These are phyloP conservation scores for Jaapia argillacea DNA, from an alignment of 768 basidiomycete genomes.

Conservation along the genomic window DNA sequence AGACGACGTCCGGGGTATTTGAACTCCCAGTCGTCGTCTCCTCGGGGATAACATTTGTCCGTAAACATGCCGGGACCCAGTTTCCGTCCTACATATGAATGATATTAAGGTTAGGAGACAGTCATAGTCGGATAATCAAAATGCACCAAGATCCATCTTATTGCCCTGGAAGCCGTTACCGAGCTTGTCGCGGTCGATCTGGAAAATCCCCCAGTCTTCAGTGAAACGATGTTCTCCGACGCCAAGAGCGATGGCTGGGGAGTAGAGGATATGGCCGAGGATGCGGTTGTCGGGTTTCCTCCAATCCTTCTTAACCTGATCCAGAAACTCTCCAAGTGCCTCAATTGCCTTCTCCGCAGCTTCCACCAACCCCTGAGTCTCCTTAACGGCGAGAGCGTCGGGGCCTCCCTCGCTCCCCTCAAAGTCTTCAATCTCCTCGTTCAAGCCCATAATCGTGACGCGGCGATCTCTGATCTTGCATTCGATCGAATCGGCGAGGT, in stretches of 20 bases:
- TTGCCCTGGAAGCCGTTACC: conserved; percentile 22
- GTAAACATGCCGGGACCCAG: conserved; percentile 12
- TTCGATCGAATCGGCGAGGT: conserved; percentile 21
- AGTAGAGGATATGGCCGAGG: conserved; percentile 16
- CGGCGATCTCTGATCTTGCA: conserved; percentile 13
- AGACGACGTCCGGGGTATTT: conserved; percentile 23
- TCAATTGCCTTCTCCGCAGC: conserved; percentile 11
- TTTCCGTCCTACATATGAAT: conserved; percentile 13
- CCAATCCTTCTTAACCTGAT: conserved; percentile 13
- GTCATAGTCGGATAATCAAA: conserved; percentile 16
- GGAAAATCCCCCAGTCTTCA: conserved; percentile 18
- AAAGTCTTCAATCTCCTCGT: conserved; percentile 14
- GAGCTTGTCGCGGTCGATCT: conserved; percentile 16
- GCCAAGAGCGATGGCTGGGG: conserved; percentile 13
- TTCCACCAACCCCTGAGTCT: conserved; percentile 9
- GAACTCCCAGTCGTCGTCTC: conserved; percentile 16
- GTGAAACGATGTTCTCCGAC: conserved; percentile 17
- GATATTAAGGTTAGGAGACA: conserved; percentile 13
- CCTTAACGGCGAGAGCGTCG: conserved; percentile 3
- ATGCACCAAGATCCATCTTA: conserved; percentile 23
- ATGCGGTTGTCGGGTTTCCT: conserved; percentile 12
- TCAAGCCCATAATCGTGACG: conserved; percentile 12
- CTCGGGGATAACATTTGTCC: conserved; percentile 13
- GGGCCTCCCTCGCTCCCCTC: conserved; percentile 4
- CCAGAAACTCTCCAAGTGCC: conserved; percentile 15